These are phyloP conservation scores for Desmodesmus armatus DNA, from an alignment of 139 green algal species.

Conservation along the genomic window DNA sequence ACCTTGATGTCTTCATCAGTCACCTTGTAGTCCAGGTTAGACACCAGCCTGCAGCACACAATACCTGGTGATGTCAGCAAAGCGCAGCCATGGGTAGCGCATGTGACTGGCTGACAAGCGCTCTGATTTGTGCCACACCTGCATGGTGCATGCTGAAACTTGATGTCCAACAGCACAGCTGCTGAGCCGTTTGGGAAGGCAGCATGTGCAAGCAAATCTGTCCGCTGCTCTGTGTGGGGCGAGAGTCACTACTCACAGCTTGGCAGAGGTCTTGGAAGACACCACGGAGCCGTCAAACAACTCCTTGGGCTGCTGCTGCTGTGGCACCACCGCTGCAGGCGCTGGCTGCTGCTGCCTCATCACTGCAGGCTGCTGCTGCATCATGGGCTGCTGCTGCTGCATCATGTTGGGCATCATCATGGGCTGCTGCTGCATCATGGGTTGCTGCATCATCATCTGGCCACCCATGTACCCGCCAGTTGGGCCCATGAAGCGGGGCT, in stretches of 20 bases:
- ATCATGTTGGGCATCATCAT: constrained; percentile 28
- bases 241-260: constrained; percentile 37
- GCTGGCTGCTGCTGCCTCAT: too few species aligned
- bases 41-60: constrained; percentile 70
- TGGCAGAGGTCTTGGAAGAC: constrained; percentile 29
- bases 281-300: constrained; percentile 37
- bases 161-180: neutral
- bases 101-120: too few species aligned
- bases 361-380: neutral
- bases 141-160: too few species aligned
- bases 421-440: constrained; percentile 21
- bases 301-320: constrained; percentile 53
- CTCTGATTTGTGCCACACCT: too few species aligned
- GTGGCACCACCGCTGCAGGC: constrained; percentile 13
- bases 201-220: neutral
- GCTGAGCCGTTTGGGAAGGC: neutral
- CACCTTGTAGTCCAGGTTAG: constrained; percentile 71
- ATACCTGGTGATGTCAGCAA: too few species aligned
- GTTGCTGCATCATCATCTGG: neutral
- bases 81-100: too few species aligned
- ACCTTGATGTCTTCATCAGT: constrained; percentile 67
- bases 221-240: neutral
- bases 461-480: neutral
- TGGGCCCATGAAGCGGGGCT: too few species aligned
- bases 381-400: constrained; percentile 8